phyloP scores from a whole-genome alignment of 2,329 filamentous ascomycete species.

The Colletotrichum australisinense region DNA sequence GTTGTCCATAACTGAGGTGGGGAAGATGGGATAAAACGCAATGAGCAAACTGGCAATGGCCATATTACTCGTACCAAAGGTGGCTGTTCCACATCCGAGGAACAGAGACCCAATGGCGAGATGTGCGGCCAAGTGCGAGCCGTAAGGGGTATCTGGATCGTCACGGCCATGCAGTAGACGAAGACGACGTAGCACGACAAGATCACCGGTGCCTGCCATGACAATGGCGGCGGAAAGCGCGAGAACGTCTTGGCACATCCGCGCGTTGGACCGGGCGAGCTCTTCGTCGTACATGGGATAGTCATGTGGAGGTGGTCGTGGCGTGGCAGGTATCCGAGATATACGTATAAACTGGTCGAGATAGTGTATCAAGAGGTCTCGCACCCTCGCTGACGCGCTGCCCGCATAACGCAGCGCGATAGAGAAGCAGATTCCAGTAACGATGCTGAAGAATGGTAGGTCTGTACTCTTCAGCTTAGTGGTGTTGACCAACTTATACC shows the following conservation, averaged over 20 bases:
- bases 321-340: conserved; percentile 64
- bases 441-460: conserved; percentile 91
- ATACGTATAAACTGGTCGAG: conserved; percentile 89
- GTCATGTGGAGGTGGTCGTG: conserved; percentile 39
- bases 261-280: conserved; percentile 82
- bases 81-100: conserved; percentile 90
- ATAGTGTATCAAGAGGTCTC: conserved; percentile 85
- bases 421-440: conserved; percentile 88
- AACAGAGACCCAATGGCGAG: conserved; percentile 93
- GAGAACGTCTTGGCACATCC: conserved; percentile 91
- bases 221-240: conserved; percentile 86
- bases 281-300: conserved; percentile 80
- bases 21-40: conserved; percentile 95
- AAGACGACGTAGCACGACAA: conserved; percentile 85
- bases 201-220: conserved; percentile 95
- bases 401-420: conserved; percentile 81
- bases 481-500: conserved; percentile 70
- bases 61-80: conserved; percentile 88
- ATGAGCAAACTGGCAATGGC: conserved; percentile 88
- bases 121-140: conserved; percentile 92
- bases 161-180: conserved; percentile 89
- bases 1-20: conserved; percentile 90
- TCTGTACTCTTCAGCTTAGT: conserved; percentile 80
- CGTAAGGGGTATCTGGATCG: conserved; percentile 87
- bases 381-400: conserved; percentile 75